Evolutionary conservation across 495 filamentous ascomycete species (phyloP), one percentile per base, ranked within the genome.

Genomic region (Neurospora sp.): DNA sequence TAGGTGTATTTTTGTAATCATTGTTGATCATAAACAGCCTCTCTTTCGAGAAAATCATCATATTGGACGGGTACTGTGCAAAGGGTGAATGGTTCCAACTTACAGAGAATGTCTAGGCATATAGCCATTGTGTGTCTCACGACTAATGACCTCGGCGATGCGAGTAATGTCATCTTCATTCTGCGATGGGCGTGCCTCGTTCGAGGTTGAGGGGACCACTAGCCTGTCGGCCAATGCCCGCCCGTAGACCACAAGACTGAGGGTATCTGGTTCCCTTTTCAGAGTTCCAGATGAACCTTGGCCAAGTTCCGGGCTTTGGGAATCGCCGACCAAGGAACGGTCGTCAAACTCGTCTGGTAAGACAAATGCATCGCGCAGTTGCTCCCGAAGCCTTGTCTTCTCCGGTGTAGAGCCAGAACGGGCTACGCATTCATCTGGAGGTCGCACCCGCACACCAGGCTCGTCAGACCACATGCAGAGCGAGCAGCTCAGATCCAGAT

Each of bases 261-360:
- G 70, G 20, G 75, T 70, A 18, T 61, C 38, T 10, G 68, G 68
- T 69, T 68, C 47, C 31, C 45, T 68, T 20, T 35, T 70, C 31
- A 44, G 53, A 65, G 53, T 35, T 65, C 53, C 53, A 35, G 27
- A 65, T 65, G 53, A 65, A 65, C 14, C 27, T 65, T 18, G 53
- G 27, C 69, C 3, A 22, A 42, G 4, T 39, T 65, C 68, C 27
- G 18, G 5, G 9, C 18, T 69, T 71, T 53, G 68, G n/a, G 9
- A 10, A 12, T 9, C 53, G 37, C 5, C 9, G 35, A 8, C 47
- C 20, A 69, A 39, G 20, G 40, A 65, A 9, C 69, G 70, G 16
- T 81, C 79, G 31, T 79, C 75, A 71, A 79, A 77, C 41, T 70
- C 73, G 61, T 80, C 78, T 18, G 79, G 75, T 27, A 81, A 78